phyloP scores from a whole-genome alignment of 768 basidiomycete genomes.

The Phaeotremella fagi region DNA sequence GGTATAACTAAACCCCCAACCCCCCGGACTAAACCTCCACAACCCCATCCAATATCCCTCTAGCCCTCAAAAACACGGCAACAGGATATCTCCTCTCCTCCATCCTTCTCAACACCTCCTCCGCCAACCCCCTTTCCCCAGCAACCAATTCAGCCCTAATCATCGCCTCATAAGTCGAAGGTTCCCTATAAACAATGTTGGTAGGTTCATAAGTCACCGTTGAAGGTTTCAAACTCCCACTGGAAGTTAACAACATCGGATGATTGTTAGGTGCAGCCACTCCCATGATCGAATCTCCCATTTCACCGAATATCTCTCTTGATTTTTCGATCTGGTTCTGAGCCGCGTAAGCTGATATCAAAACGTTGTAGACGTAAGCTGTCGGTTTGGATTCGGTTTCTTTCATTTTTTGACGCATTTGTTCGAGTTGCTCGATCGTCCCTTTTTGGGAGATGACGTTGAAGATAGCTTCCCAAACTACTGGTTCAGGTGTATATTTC shows the following conservation, averaged over 20 bases:
- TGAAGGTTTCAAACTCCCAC: slow-evolving; percentile 45
- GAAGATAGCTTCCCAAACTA: slow-evolving; percentile 84
- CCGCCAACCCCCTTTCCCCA: slow-evolving; percentile 67
- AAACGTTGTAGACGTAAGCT: slow-evolving; percentile 85
- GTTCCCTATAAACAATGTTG: slow-evolving; percentile 73
- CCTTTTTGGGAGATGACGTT: slow-evolving; percentile 76
- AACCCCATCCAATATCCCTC: slow-evolving; percentile 26
- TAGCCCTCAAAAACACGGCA: slow-evolving; percentile 40
- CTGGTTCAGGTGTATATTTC: slow-evolving; percentile 62
- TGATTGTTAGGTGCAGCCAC: slow-evolving; percentile 88
- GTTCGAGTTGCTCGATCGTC: slow-evolving; percentile 68
- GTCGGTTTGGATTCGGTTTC: slow-evolving; percentile 73
- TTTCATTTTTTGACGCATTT: slow-evolving; percentile 62
- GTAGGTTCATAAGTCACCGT: slow-evolving; percentile 47
- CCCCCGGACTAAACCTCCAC: too few relatives aligned
- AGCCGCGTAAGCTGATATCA: slow-evolving; percentile 70
- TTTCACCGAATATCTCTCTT: slow-evolving; percentile 68
- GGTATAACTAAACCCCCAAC: too few relatives aligned
- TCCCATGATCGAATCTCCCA: slow-evolving; percentile 69
- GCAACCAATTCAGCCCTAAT: slow-evolving; percentile 80
- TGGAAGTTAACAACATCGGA: slow-evolving; percentile 58
- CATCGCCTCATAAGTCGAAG: slow-evolving; percentile 73
- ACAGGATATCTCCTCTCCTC: slow-evolving; percentile 52
- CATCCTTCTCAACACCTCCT: slow-evolving; percentile 65
- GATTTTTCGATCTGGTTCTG: slow-evolving; percentile 67